Evolutionary conservation across 768 basidiomycete genomes (phyloP), one percentile per base, ranked within the genome.

Genomic region (Leccinellum luteum): DNA sequence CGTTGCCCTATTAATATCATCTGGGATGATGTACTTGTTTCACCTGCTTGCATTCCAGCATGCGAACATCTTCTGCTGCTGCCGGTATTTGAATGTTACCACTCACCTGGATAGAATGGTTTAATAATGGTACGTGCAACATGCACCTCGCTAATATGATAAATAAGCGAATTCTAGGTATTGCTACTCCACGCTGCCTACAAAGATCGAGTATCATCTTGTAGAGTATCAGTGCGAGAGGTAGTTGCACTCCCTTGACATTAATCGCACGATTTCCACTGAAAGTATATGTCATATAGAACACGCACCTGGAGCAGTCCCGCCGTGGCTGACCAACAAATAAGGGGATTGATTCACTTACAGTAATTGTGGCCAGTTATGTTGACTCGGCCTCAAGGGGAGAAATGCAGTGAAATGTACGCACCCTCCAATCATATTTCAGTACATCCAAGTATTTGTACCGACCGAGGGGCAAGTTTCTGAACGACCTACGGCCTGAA

Each of bases 11-110:
- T 52, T 28, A 21, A 53, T 44, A n/a, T n/a, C n/a, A 43, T 14
- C 38, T 48, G 38, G 51, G 31, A 63, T 32, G 48, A 47, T 5
- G 27, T 4, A 4, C 47, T 57, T 60, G 45, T 35, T 51, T 62
- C 48, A 47, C 60, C 53, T 62, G 45, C 62, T 54, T 43, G 5
- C 19, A 19, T 34, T 43, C 15, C n/a, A 49, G 17, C 54, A 32
- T 52, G 49, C 10, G 44, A n/a, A 48, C 14, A n/a, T 23, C 47
- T 51, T 30, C 43, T 17, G n/a, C 41, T 4, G 13, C 10, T 21
- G 23, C 19, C 14, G 3, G 13, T 5, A 30, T 4, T 13, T 4
- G 10, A 41, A 15, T 6, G 23, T 13, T 9, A 14, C 7, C 13
- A n/a, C 31, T 41, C 48, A 23, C 31, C 35, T 28, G 17, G 14